Conservation (phyloP, 495 filamentous ascomycete species). For the Wilcoxina mikolae region DNA sequence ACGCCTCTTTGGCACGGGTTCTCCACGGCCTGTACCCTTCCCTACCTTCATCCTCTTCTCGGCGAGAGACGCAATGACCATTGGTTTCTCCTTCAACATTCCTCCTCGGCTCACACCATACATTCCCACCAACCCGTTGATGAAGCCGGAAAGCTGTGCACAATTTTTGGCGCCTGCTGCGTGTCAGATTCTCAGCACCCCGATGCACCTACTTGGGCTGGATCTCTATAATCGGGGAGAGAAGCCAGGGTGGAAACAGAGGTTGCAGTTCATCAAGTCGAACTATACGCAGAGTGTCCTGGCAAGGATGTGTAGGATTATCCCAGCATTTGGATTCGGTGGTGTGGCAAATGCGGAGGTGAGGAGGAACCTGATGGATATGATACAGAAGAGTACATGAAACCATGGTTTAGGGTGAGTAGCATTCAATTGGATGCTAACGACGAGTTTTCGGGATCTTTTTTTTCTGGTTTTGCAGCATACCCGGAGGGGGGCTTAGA, state of each 20-base stretch:
- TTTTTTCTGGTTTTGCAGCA: too few relatives aligned
- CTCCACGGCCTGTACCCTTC: constrained; percentile 40
- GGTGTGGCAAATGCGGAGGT: constrained; percentile 75
- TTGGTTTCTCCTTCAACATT: constrained; percentile 88
- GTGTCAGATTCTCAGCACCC: constrained; percentile 70
- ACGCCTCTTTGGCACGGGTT: constrained; percentile 54
- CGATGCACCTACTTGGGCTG: constrained; percentile 73
- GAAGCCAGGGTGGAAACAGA: constrained; percentile 38
- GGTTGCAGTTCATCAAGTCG: constrained; percentile 48
- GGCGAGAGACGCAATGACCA: constrained; percentile 71
- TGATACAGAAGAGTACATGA: constrained; percentile 30
- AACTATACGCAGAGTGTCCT: constrained; percentile 66
- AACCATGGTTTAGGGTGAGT: too few relatives aligned
- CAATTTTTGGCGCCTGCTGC: constrained; percentile 20
- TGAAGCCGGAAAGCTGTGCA: constrained; percentile 19
- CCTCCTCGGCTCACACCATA: constrained; percentile 59
- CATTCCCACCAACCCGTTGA: constrained; percentile 29
- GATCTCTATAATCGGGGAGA: constrained; percentile 71
- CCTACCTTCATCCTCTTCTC: constrained; percentile 69
- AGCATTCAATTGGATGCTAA: background rate
- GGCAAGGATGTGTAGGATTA: constrained; percentile 77
- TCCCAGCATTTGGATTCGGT: constrained; percentile 86
- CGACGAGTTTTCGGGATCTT: too few relatives aligned
- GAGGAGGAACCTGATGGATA: constrained; percentile 44
- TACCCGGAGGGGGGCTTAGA: too few relatives aligned